Percentiles rank a stretch among this genome's conserved stretches.
phyloP scores from a whole-genome alignment of 148 eudicot species.

The Selenicereus undatus region DNA sequence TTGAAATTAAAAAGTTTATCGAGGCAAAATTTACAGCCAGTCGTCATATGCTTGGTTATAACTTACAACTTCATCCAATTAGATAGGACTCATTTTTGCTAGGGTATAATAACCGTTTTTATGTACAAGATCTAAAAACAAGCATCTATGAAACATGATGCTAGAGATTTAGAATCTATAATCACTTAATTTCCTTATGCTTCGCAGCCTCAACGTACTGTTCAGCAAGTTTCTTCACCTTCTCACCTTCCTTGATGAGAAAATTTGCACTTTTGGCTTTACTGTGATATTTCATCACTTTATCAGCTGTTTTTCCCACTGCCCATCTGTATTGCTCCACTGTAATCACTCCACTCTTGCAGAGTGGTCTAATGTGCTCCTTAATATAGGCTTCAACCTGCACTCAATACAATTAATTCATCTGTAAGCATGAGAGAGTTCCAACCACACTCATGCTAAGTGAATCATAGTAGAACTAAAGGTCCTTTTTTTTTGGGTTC shows the following conservation, averaged over 20 bases:
- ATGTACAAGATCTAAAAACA: slow-evolving; percentile 20
- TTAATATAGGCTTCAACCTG: slow-evolving; percentile 73
- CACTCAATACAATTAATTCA: background rate
- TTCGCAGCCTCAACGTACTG: slow-evolving; percentile 83
- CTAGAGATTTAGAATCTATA: background rate
- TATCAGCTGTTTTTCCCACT: slow-evolving; percentile 80
- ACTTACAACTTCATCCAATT: slow-evolving; percentile 5
- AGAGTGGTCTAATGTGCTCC: slow-evolving; percentile 92
- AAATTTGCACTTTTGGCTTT: slow-evolving; percentile 78
- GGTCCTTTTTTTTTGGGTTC: no score
- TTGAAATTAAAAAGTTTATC: background rate
- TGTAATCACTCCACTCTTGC: slow-evolving; percentile 91
- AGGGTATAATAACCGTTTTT: background rate
- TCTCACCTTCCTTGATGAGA: slow-evolving; percentile 49
- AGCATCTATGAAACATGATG: background rate
- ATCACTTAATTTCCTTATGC: slow-evolving; percentile 34
- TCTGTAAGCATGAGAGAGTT: background rate
- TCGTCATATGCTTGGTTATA: background rate
- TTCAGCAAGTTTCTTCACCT: slow-evolving; percentile 71
- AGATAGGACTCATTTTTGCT: background rate
- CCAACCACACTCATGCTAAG: no score
- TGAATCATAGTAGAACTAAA: background rate
- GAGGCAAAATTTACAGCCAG: background rate
- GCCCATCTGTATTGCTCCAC: slow-evolving; percentile 88
- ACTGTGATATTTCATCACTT: slow-evolving; percentile 78